Base-by-base conservation (phyloP, 1,284 basidiomycete species). In the Pyrrhoderma lamaoense region DNA sequence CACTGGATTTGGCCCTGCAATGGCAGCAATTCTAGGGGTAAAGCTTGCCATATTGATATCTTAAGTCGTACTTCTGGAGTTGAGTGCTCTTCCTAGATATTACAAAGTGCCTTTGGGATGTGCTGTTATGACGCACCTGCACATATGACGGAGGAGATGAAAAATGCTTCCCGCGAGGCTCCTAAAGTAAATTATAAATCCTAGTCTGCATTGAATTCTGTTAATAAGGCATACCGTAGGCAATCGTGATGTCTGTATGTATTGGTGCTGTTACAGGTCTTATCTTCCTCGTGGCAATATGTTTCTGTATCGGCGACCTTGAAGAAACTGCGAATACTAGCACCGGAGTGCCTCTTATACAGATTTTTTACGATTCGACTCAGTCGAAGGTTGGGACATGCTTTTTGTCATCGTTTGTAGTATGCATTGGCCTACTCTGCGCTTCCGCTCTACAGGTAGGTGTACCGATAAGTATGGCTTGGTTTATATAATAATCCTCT, bases 131-230 rank as follows among this genome's bases (percentile, higher is more conserved):
- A 54, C 34, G 53, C 53, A 11, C 53, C 53, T 16, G 53, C 53
- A 19, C 53, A 54, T 35, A 54, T 54, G 53, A 51, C 49, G n/a
- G 53, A 54, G 46, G 53, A 54, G 43, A 54, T 54, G 53, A 48
- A 51, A 39, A 54, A 54, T 18, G 53, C 48, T 3, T 51, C 53
- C 22, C 48, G 53, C 8, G 53, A 51, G 25, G 53, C 53, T 21
- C 53, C 53, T 11, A 54, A 51, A 44, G 53, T 35, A 31, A 23
- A 38, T 38, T 11, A 31, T 31, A 25, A 9, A 16, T 19, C 4
- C 38, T 19, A 31, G 16, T 27, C 23, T 40, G 25, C 3, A 25
- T n/a, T 35, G n/a, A 36, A 7, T 18, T 14, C 35, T 47, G 23
- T 16, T 16, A 38, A 25, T 23, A 25, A 47, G 19, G 8, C 13